A percentile compares a stretch with the other conserved stretches of the same genome.
phyloP scores from a whole-genome alignment of 257 asterid genomes.

The Capsicum rhomboideum region DNA sequence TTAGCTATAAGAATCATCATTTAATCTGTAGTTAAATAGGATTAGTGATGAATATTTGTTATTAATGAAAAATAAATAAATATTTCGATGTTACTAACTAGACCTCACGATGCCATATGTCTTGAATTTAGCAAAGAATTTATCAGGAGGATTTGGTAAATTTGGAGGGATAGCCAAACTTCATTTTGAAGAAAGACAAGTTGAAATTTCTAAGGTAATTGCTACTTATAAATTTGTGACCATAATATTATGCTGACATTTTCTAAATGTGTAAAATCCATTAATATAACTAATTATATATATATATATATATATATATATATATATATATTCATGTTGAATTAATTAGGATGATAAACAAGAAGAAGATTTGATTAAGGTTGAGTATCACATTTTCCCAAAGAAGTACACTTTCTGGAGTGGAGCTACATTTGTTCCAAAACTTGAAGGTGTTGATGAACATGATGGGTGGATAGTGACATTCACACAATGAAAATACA shows the following conservation, averaged over 20 bases:
- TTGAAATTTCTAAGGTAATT: not conserved
- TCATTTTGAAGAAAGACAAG: not conserved
- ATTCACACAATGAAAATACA: constrained; percentile 10
- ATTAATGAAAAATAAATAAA: not conserved
- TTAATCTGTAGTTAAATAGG: no score
- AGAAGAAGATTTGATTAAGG: not conserved
- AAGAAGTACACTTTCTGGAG: constrained; percentile 13
- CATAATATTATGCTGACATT: not conserved
- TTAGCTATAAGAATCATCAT: no score
- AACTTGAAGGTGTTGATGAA: constrained; percentile 4
- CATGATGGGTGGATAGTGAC: constrained; percentile 32
- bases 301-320: no score
- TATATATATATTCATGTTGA: no score
- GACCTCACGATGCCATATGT: not conserved
- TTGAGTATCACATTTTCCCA: constrained; percentile 17
- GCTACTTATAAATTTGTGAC: not conserved
- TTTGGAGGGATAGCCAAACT: not conserved
- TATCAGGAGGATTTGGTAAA: not conserved
- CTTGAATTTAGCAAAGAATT: not conserved
- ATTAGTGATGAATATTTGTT: no score
- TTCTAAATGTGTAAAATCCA: not conserved
- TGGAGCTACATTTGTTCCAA: constrained; percentile 19
- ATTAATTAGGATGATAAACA: not conserved
- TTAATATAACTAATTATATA: not conserved
- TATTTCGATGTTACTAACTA: constrained; percentile 19